phyloP scores from a whole-genome alignment of 148 eudicot species.

The Amaranthus palmeri region DNA sequence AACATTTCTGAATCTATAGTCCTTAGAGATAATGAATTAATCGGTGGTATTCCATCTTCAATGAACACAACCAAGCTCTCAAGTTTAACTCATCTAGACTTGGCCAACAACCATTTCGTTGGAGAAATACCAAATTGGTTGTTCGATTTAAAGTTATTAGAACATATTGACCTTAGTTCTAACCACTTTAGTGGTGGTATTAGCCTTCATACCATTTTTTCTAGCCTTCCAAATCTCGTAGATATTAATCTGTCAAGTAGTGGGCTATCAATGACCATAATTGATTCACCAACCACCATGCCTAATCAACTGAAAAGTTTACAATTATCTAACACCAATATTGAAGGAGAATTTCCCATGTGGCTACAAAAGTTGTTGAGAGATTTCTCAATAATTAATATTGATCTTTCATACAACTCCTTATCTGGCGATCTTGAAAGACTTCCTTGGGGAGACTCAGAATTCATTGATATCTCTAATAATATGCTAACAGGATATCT shows the following conservation, averaged over 20 bases:
- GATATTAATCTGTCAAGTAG: background rate
- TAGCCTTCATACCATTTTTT: background rate
- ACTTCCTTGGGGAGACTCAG: background rate
- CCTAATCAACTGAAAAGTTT: constrained; percentile 3
- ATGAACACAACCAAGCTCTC: background rate
- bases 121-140: background rate
- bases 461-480: constrained; percentile 8
- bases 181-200: background rate
- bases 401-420: constrained; percentile 32
- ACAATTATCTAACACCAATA: constrained; percentile 21
- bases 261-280: background rate
- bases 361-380: constrained; percentile 18
- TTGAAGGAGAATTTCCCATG: constrained; percentile 19
- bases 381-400: background rate
- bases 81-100: background rate
- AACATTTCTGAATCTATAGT: background rate
- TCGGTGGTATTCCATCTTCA: background rate
- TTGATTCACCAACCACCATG: background rate
- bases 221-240: background rate
- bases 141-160: background rate
- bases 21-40: background rate
- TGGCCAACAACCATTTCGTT: background rate
- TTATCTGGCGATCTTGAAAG: constrained; percentile 3
- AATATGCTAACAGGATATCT: too few relatives aligned
- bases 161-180: background rate